phyloP scores from a whole-genome alignment of 2,329 filamentous ascomycete genomes.

The Trichoderma aggressivum region DNA sequence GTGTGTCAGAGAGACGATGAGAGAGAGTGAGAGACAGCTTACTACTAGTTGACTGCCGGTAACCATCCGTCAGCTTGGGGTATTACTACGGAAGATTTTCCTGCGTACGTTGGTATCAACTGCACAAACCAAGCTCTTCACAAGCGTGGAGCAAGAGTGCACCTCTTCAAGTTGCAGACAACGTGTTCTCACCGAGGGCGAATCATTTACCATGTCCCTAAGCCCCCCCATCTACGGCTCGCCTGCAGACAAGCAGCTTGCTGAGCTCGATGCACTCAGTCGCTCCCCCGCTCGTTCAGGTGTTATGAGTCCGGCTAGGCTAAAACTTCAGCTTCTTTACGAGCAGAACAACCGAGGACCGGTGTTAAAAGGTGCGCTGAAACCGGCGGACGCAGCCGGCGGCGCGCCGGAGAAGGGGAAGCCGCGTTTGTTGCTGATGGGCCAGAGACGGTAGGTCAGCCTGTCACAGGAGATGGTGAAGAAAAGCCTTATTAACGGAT shows the following conservation, averaged over 20 bases:
- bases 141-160: constrained; percentile 1
- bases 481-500: not conserved
- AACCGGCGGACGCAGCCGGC: constrained; percentile 43
- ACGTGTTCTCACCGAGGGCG: not conserved
- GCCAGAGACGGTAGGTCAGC: constrained; percentile 74
- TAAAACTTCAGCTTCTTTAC: constrained; percentile 61
- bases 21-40: not conserved
- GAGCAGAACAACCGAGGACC: constrained; percentile 57
- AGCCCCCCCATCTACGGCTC: constrained; percentile 31
- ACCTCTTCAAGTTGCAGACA: not conserved
- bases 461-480: not conserved
- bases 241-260: constrained; percentile 25
- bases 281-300: constrained; percentile 30
- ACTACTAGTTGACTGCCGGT: not conserved
- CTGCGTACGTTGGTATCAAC: not conserved
- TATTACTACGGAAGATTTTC: not conserved
- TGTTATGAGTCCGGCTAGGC: constrained; percentile 54
- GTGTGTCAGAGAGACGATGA: not conserved
- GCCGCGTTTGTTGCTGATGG: constrained; percentile 89
- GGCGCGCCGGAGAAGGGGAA: constrained; percentile 60
- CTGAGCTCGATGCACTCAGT: constrained; percentile 28
- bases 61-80: not conserved
- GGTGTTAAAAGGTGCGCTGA: constrained; percentile 47
- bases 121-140: not conserved
- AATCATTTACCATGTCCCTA: constrained; percentile 30